Evolutionary conservation across 2,329 filamentous ascomycete genomes (phyloP), one percentile per base, ranked within the genome.

Genomic region (Fusarium fracticaudum): DNA sequence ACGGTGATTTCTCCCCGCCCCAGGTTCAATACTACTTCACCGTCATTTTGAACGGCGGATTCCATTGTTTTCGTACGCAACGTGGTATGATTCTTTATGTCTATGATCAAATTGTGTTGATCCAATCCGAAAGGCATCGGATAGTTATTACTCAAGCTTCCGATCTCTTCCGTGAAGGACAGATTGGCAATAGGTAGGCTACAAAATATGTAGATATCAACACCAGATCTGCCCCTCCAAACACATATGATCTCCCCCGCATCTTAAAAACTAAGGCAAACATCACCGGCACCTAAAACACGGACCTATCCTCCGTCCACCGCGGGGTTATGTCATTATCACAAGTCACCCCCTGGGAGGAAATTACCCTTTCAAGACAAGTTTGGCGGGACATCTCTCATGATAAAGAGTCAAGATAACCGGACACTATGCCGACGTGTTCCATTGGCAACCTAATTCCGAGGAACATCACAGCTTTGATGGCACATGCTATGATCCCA

Each of bases 281-380:
- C 26, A 67, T 35, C 29, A 50, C 45, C 53, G 48, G 57, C 65
- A 69, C 43, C 51, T 60, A 72, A 74, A 74, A 72, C 63, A 64
- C 72, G 72, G 72, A 53, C 63, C 61, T 72, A 18, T 57, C 35
- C 67, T 74, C 71, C 72, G 72, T 65, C 50, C 35, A 43, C 59
- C 68, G 67, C 48, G 64, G 69, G 58, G 69, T 63, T 41, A 59
- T 45, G 35, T 29, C 44, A 63, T 29, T 66, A 50, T 71, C 67
- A 50, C 67, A 68, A 50, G 67, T 60, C 66, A 60, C 62, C 35
- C 41, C 57, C 11, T 68, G 65, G 68, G 67, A 63, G 71, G 65
- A 61, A 78, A 76, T 78, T 76, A 54, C 72, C 76, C 45, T 59
- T 71, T 76, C 66, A 37, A 75, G 76, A 64, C 41, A 74, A 69